phyloP scores from a whole-genome alignment of 2,329 filamentous ascomycete genomes.

The Colletotrichum sp. region DNA sequence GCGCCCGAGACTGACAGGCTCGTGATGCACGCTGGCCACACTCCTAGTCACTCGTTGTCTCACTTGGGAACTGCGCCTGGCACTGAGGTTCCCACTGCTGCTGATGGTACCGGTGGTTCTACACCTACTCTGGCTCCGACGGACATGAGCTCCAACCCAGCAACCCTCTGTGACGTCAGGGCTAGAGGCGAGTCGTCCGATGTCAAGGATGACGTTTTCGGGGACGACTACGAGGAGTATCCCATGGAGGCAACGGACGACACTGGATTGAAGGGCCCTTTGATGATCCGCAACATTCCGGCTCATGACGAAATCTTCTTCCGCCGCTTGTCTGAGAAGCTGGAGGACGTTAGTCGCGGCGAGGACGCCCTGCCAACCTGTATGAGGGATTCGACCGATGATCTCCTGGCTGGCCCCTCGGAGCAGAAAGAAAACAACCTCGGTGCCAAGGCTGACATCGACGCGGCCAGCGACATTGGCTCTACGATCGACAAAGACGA shows the following conservation, averaged over 20 bases:
- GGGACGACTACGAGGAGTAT: slow-evolving; percentile 25
- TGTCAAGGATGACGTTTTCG: slow-evolving; percentile 4
- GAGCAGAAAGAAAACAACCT: slow-evolving; percentile 15
- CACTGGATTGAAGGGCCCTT: slow-evolving; percentile 52
- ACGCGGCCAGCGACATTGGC: slow-evolving; percentile 16
- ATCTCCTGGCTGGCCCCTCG: slow-evolving; percentile 8
- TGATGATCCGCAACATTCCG: slow-evolving; percentile 61
- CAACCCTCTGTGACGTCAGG: slow-evolving; percentile 14
- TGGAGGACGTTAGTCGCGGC: slow-evolving; percentile 53
- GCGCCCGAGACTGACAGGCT: slow-evolving; percentile 56
- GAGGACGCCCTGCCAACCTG: slow-evolving; percentile 52
- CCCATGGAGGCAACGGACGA: slow-evolving; percentile 48
- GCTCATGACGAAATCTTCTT: slow-evolving; percentile 62
- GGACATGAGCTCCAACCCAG: slow-evolving; percentile 9
- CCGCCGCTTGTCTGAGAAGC: slow-evolving; percentile 52
- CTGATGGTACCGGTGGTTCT: slow-evolving; percentile 42
- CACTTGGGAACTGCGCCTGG: slow-evolving; percentile 49
- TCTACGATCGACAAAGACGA: slow-evolving; percentile 26
- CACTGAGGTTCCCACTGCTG: slow-evolving; percentile 43
- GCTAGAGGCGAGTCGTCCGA: slow-evolving; percentile 12
- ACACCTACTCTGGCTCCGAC: slow-evolving; percentile 35
- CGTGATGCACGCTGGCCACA: slow-evolving; percentile 68
- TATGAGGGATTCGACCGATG: slow-evolving; percentile 38
- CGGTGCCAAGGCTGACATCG: not conserved
- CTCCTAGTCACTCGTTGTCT: slow-evolving; percentile 64